Conservation (phyloP, 192 early-diverging fungal species). For the Coemansia furcata region DNA sequence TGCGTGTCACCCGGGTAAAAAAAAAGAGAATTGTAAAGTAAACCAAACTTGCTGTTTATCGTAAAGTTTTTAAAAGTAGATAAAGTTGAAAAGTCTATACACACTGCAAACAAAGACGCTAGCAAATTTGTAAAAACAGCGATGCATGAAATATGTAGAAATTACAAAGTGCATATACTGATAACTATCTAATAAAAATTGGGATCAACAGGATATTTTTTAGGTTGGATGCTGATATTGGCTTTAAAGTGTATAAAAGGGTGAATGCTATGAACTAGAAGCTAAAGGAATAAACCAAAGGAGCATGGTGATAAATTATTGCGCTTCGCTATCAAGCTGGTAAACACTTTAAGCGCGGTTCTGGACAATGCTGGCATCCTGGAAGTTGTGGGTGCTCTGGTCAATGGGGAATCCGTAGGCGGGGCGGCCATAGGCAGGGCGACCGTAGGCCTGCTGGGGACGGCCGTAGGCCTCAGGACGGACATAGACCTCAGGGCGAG, state of each 20-base stretch:
- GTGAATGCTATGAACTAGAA: not conserved
- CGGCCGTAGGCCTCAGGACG: conserved; percentile 9
- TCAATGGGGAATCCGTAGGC: conserved; percentile 8
- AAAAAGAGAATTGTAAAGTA: not conserved
- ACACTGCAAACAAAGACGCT: too few relatives aligned
- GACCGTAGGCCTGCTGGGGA: conserved; percentile 2
- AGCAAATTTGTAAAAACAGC: too few relatives aligned
- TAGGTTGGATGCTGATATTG: not conserved
- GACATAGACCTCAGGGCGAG: conserved; percentile 6
- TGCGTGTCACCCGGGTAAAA: too few relatives aligned
- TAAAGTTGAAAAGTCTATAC: too few relatives aligned
- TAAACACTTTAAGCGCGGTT: conserved; percentile 33
- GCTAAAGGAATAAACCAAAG: not conserved
- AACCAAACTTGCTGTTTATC: too few relatives aligned
- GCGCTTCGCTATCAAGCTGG: not conserved
- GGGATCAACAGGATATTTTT: not conserved
- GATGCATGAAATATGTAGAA: too few relatives aligned
- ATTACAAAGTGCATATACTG: too few relatives aligned
- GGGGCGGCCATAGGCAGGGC: conserved; percentile 8
- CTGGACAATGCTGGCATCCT: conserved; percentile 47
- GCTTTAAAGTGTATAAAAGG: not conserved
- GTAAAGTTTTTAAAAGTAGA: too few relatives aligned
- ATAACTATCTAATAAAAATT: too few relatives aligned
- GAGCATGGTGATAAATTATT: not conserved
- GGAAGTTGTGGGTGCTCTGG: conserved; percentile 33